A percentile compares a stretch with the other conserved stretches of the same genome.
These are phyloP conservation scores for Pythium monospermum DNA, from an alignment of 352 stramenopile genomes.

Conservation along the genomic window DNA sequence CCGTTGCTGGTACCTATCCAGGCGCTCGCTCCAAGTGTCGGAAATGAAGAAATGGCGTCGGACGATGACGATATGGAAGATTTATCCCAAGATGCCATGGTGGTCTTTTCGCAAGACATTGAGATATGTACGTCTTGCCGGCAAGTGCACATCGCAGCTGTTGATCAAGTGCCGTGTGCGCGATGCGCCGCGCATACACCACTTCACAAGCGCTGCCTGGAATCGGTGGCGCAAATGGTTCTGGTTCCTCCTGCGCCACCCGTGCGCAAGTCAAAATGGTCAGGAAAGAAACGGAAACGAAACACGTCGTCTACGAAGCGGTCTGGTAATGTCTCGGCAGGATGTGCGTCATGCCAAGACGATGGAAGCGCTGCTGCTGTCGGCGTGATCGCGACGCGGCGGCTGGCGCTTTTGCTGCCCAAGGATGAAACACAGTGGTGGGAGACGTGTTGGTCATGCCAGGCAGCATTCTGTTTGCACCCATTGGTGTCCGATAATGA, in stretches of 20 bases:
- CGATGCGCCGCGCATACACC: constrained; percentile 26
- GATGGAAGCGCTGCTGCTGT: neutral
- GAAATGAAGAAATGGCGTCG: neutral
- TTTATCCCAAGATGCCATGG: constrained; percentile 15
- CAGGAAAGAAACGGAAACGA: constrained; percentile 19
- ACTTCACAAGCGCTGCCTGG: constrained; percentile 32
- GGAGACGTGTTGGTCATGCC: constrained; percentile 17
- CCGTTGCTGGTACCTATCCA: constrained; percentile 34
- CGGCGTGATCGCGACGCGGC: constrained; percentile 30
- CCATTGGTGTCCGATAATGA: constrained; percentile 7
- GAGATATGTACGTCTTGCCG: constrained; percentile 53
- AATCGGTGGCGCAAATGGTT: neutral
- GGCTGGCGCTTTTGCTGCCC: constrained; percentile 35
- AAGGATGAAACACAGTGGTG: constrained; percentile 8
- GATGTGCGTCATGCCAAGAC: neutral
- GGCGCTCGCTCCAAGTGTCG: constrained; percentile 15
- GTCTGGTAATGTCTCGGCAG: neutral
- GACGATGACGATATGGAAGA: constrained; percentile 5
- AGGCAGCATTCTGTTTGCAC: constrained; percentile 18
- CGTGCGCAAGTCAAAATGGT: neutral
- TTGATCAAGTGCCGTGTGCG: constrained; percentile 27
- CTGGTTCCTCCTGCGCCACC: neutral
- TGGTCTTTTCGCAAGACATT: constrained; percentile 34
- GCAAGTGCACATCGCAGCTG: constrained; percentile 39
- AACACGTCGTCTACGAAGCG: too few species aligned